Conservation (phyloP, 331 rosid species). For the Quercus tomentella region DNA sequence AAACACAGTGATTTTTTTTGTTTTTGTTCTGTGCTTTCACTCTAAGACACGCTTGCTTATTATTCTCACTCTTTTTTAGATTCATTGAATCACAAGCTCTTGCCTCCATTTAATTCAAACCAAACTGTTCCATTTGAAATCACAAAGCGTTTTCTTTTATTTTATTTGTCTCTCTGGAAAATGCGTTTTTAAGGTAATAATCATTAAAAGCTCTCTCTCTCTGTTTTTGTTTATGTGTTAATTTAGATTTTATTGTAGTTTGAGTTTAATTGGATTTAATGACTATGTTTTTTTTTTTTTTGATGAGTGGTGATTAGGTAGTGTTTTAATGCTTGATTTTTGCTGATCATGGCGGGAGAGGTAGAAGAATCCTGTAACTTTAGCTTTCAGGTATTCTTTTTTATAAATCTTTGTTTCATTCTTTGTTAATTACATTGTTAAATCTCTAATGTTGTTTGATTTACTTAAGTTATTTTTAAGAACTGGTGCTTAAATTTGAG, state of each 20-base stretch:
- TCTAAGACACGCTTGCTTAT: constrained; percentile 31
- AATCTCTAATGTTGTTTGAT: not conserved
- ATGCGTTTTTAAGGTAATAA: constrained; percentile 9
- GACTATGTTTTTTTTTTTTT: not conserved
- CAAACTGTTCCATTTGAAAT: not conserved
- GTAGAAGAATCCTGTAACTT: constrained; percentile 33
- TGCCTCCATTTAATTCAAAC: not conserved
- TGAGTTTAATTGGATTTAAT: not conserved
- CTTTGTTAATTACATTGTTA: not conserved
- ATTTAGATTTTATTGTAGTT: not conserved
- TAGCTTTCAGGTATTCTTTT: constrained; percentile 49
- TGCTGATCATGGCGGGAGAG: constrained; percentile 41
- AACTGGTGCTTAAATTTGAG: not conserved
- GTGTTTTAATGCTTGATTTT: not conserved
- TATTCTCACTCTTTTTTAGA: constrained; percentile 13
- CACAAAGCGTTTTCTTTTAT: not conserved
- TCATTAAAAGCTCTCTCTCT: not conserved
- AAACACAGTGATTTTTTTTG: not conserved
- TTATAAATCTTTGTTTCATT: not conserved
- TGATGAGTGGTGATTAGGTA: not conserved
- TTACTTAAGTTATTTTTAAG: not conserved
- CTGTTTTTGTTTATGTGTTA: not conserved
- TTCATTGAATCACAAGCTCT: not conserved
- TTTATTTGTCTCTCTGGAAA: not conserved
- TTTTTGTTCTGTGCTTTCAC: constrained; percentile 6